Conservation (phyloP, 352 stramenopile genomes). For the Pythium insidiosum region DNA sequence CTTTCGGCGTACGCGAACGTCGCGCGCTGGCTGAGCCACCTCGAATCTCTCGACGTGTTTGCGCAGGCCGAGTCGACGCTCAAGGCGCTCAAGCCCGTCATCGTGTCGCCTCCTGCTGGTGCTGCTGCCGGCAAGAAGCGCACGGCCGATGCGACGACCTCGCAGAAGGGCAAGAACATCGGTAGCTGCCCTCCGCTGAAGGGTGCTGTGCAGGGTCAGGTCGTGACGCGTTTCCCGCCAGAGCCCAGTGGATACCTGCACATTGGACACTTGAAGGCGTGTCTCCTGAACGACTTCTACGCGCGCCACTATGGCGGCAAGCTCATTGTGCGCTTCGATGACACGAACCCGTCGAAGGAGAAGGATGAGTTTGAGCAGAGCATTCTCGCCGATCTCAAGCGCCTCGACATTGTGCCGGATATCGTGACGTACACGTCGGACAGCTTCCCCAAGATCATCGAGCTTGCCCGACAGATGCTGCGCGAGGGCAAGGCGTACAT, state of each 20-base stretch:
- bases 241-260: slow-evolving; percentile 99
- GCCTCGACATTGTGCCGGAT: slow-evolving; percentile 74
- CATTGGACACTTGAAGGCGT: slow-evolving; percentile 99
- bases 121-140: slow-evolving; percentile 15
- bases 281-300: slow-evolving; percentile 99
- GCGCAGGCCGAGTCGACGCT: slow-evolving; percentile 34
- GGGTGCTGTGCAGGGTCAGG: slow-evolving; percentile 90
- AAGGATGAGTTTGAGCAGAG: slow-evolving; percentile 99
- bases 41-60: slow-evolving; percentile 57
- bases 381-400: slow-evolving; percentile 88
- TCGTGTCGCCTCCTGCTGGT: slow-evolving; percentile 2
- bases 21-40: slow-evolving; percentile 61
- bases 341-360: slow-evolving; percentile 99
- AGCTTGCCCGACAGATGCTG: slow-evolving; percentile 94
- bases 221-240: slow-evolving; percentile 98
- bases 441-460: slow-evolving; percentile 94
- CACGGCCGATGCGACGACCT: slow-evolving; percentile 14
- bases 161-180: slow-evolving; percentile 67
- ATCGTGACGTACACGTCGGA: slow-evolving; percentile 97
- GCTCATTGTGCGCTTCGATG: slow-evolving; percentile 98
- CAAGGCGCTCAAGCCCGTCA: slow-evolving; percentile 32
- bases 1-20: slow-evolving; percentile 55
- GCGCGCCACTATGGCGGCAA: slow-evolving; percentile 96
- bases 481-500: slow-evolving; percentile 96
- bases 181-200: slow-evolving; percentile 92